Conservation (phyloP, 2,329 filamentous ascomycete genomes). For the Trichoderma breve region DNA sequence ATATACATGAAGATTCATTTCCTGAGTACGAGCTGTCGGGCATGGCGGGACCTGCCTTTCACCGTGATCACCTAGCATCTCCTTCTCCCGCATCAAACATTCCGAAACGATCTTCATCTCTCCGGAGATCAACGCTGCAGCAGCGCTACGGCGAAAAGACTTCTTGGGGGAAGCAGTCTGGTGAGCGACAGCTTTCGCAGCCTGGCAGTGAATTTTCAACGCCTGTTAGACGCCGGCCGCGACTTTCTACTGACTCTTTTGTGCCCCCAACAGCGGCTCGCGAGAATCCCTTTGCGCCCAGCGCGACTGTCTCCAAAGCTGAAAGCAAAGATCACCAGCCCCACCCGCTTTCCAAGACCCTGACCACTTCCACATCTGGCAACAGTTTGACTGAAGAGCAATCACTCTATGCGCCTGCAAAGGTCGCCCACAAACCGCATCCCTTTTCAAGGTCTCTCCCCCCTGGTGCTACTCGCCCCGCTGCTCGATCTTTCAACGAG, state of each 20-base stretch:
- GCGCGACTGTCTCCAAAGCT: slow-evolving; percentile 52
- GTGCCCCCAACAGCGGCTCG: slow-evolving; percentile 60
- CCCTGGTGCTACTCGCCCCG: slow-evolving; percentile 39
- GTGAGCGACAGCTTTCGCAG: slow-evolving; percentile 54
- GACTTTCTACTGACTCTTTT: slow-evolving; percentile 78
- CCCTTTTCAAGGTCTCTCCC: slow-evolving; percentile 41
- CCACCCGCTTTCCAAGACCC: slow-evolving; percentile 81
- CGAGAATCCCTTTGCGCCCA: slow-evolving; percentile 63
- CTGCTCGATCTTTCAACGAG: slow-evolving; percentile 31
- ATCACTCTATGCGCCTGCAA: slow-evolving; percentile 32
- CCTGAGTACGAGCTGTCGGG: slow-evolving; percentile 55
- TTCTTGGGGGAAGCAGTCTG: slow-evolving; percentile 60
- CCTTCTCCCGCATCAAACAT: slow-evolving; percentile 52
- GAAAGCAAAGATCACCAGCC: slow-evolving; percentile 53
- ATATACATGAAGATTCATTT: slow-evolving; percentile 49
- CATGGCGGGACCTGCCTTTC: slow-evolving; percentile 29
- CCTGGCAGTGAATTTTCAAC: slow-evolving; percentile 54
- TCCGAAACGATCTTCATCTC: slow-evolving; percentile 69
- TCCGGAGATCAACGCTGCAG: slow-evolving; percentile 83
- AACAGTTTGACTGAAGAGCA: slow-evolving; percentile 75
- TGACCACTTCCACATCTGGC: slow-evolving; percentile 82
- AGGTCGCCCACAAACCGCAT: slow-evolving; percentile 32
- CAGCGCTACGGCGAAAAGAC: slow-evolving; percentile 72
- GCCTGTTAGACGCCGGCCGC: slow-evolving; percentile 62
- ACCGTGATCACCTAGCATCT: slow-evolving; percentile 43